Conservation (phyloP, 1,284 basidiomycete genomes). For the Tilletia indica region DNA sequence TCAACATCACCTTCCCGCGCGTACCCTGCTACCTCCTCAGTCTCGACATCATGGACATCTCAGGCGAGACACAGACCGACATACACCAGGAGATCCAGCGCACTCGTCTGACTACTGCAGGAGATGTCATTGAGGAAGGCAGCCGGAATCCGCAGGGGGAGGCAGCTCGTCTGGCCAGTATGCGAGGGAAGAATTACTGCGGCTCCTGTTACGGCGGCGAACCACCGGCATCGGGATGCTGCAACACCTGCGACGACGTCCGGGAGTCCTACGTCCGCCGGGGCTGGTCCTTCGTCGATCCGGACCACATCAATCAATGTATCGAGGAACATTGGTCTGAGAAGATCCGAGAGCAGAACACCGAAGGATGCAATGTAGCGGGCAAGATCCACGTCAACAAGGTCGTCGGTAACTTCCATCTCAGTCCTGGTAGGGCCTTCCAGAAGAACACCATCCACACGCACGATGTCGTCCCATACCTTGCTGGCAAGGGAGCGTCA, state of each 20-base stretch:
- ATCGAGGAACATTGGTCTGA: conserved; percentile 91
- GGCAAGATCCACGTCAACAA: conserved; percentile 94
- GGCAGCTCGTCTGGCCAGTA: conserved; percentile 38
- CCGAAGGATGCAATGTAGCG: conserved; percentile 89
- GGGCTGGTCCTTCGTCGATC: conserved; percentile 91
- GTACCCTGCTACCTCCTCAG: conserved; percentile 80
- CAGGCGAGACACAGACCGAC: conserved; percentile 78
- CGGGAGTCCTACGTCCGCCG: conserved; percentile 82
- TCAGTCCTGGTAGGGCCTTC: conserved; percentile 81
- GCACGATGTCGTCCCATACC: conserved; percentile 92
- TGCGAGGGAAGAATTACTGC: conserved; percentile 44
- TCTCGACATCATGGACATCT: conserved; percentile 95
- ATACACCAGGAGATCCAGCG: conserved; percentile 77
- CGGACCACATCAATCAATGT: conserved; percentile 86
- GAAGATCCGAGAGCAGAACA: conserved; percentile 83
- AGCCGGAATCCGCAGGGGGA: conserved; percentile 43
- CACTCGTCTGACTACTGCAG: conserved; percentile 69
- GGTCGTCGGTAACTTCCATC: conserved; percentile 63
- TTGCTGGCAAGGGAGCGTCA: conserved; percentile 57
- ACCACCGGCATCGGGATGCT: conserved; percentile 73
- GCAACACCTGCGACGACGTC: conserved; percentile 94
- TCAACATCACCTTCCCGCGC: conserved; percentile 93
- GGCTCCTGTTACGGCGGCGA: conserved; percentile 96
- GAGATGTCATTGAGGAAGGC: conserved; percentile 56
- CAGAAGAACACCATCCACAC: conserved; percentile 78